These are phyloP conservation scores for Kokia cookei DNA, from an alignment of 441 rosid species.

Conservation along the genomic window DNA sequence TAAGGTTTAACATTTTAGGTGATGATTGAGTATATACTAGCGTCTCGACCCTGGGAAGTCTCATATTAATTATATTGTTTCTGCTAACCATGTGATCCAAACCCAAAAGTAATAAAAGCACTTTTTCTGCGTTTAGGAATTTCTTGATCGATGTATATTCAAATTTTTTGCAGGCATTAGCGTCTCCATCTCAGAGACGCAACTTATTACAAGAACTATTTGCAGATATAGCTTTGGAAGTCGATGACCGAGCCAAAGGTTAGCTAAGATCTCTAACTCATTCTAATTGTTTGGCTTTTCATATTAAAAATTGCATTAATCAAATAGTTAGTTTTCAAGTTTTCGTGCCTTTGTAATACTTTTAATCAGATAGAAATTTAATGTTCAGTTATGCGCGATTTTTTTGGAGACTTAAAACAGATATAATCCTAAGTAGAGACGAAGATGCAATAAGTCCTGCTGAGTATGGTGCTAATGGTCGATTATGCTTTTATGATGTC, in stretches of 20 bases:
- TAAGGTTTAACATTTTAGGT: not conserved
- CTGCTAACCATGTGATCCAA: not conserved
- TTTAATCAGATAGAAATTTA: not conserved
- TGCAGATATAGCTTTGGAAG: constrained; percentile 91
- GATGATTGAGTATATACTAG: not conserved
- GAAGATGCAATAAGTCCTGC: constrained; percentile 54
- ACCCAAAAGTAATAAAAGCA: not conserved
- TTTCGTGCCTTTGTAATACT: not conserved
- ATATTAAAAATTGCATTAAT: not conserved
- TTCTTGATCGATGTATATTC: not conserved
- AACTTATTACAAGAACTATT: constrained; percentile 80
- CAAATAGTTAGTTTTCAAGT: not conserved
- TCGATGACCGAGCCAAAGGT: constrained; percentile 95
- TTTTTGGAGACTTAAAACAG: constrained; percentile 33
- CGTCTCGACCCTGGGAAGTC: not conserved
- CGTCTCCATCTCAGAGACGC: constrained; percentile 76
- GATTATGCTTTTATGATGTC: constrained; percentile 75
- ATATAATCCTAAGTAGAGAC: constrained; percentile 59
- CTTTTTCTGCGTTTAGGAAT: not conserved
- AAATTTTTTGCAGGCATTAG: constrained; percentile 56
- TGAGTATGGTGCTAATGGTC: constrained; percentile 33
- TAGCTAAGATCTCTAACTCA: not conserved
- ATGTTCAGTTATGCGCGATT: not conserved
- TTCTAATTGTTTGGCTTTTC: not conserved
- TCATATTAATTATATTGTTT: not conserved